A percentile compares a stretch with the other conserved stretches of the same genome.
Evolutionary conservation across 2,329 filamentous ascomycete species (phyloP).

Genomic region (Xylariaceae sp.): DNA sequence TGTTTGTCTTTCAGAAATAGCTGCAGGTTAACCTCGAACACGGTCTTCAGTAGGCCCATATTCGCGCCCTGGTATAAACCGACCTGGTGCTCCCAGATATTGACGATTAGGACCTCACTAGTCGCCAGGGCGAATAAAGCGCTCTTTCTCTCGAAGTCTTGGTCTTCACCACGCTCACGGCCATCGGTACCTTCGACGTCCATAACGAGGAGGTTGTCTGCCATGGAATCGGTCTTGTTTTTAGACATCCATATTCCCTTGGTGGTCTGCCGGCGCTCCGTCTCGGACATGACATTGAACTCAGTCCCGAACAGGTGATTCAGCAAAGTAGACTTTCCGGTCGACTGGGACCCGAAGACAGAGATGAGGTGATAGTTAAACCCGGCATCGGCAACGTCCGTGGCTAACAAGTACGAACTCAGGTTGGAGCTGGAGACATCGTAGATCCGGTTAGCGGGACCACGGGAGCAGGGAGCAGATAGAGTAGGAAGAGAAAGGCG

Average conservation of each 20-base stretch:
- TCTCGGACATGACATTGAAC: conserved; percentile 97
- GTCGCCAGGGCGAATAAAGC: conserved; percentile 95
- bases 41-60: conserved; percentile 97
- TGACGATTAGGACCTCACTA: conserved; percentile 95
- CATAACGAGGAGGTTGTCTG: conserved; percentile 98
- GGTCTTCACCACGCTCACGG: conserved; percentile 91
- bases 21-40: conserved; percentile 97
- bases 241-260: conserved; percentile 99
- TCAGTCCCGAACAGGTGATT: conserved; percentile 94
- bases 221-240: conserved; percentile 80
- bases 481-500: conserved; percentile 30
- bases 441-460: conserved; percentile 14
- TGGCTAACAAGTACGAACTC: conserved; percentile 72
- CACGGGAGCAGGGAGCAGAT: not conserved
- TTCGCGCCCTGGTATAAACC: conserved; percentile 97
- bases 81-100: conserved; percentile 99
- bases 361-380: conserved; percentile 99
- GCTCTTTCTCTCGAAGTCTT: conserved; percentile 98
- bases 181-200: conserved; percentile 98
- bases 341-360: conserved; percentile 97
- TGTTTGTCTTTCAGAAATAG: conserved; percentile 93
- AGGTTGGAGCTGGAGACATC: conserved; percentile 57
- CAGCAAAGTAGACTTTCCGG: conserved; percentile 93
- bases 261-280: conserved; percentile 89
- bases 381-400: conserved; percentile 76